Conservation (phyloP, 805 yeast species). For the Saturnispora serradocipensis region DNA sequence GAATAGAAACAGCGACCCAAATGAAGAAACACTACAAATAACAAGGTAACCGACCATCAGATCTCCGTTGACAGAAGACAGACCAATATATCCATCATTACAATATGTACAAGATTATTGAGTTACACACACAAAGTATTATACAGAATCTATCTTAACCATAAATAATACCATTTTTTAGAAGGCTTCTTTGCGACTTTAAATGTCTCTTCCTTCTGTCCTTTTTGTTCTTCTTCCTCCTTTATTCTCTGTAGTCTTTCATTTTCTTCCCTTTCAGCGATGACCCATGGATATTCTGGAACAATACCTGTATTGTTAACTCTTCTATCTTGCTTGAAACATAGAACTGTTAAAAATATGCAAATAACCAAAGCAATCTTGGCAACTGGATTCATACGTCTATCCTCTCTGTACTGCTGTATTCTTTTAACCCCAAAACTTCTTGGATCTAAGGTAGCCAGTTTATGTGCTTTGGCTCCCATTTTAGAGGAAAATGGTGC, state of each 20-base stretch:
- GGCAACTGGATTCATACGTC: constrained; percentile 49
- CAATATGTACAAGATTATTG: too few relatives aligned
- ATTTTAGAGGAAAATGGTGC: constrained; percentile 19
- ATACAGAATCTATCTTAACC: constrained; percentile 25
- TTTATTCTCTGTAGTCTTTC: constrained; percentile 8
- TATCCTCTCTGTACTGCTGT: constrained; percentile 36
- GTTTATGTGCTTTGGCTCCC: constrained; percentile 25
- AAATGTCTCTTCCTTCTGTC: not conserved
- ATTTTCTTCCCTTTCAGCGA: constrained; percentile 13
- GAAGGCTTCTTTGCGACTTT: not conserved
- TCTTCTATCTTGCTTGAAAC: constrained; percentile 44
- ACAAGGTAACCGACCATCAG: too few relatives aligned
- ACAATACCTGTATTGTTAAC: constrained; percentile 24
- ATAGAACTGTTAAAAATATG: constrained; percentile 38
- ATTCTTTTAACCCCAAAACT: constrained; percentile 33
- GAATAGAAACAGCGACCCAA: too few relatives aligned
- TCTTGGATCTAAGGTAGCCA: constrained; percentile 31
- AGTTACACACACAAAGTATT: not conserved
- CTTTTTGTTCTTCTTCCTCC: constrained; percentile 10
- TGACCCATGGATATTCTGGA: constrained; percentile 26
- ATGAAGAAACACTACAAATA: too few relatives aligned
- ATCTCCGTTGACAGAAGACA: too few relatives aligned
- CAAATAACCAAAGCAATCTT: constrained; percentile 44
- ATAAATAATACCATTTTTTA: constrained; percentile 43
- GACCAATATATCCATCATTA: too few relatives aligned